Conservation (phyloP, 495 filamentous ascomycete genomes). For the Diplogelasinospora grovesii region DNA sequence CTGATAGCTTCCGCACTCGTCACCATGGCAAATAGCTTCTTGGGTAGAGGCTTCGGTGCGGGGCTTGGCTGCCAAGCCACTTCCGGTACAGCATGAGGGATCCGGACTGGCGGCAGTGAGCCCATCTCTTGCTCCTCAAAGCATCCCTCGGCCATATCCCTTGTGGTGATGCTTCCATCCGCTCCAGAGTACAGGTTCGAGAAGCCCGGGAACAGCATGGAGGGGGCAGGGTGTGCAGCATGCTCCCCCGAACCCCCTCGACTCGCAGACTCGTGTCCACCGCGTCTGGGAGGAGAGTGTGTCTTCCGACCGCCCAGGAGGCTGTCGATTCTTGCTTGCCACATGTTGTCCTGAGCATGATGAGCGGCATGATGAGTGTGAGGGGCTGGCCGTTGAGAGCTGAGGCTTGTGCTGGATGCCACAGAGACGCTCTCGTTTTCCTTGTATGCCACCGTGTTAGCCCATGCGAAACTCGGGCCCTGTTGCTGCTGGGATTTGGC, state of each 20-base stretch:
- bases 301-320: slow-evolving; percentile 58
- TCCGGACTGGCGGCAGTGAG: slow-evolving; percentile 61
- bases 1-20: slow-evolving; percentile 34
- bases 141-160: slow-evolving; percentile 67
- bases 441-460: slow-evolving; percentile 15
- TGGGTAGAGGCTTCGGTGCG: slow-evolving; percentile 31
- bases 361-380: no score
- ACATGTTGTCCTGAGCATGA: slow-evolving; percentile 29
- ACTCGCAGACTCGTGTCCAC: slow-evolving; percentile 50
- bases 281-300: slow-evolving; percentile 45
- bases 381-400: neutral
- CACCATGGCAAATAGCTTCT: slow-evolving; percentile 27
- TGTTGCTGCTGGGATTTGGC: slow-evolving; percentile 10
- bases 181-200: neutral
- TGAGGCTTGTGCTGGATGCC: neutral
- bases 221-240: slow-evolving; percentile 32
- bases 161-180: slow-evolving; percentile 37
- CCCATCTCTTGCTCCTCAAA: slow-evolving; percentile 81
- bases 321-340: slow-evolving; percentile 70
- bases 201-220: slow-evolving; percentile 42
- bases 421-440: slow-evolving; percentile 11
- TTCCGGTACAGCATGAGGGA: slow-evolving; percentile 56
- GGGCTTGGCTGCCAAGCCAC: slow-evolving; percentile 41
- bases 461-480: slow-evolving; percentile 21
- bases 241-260: slow-evolving; percentile 58